Conservation (phyloP, 176 grass and related monocot species). For the Luzula sylvatica region DNA sequence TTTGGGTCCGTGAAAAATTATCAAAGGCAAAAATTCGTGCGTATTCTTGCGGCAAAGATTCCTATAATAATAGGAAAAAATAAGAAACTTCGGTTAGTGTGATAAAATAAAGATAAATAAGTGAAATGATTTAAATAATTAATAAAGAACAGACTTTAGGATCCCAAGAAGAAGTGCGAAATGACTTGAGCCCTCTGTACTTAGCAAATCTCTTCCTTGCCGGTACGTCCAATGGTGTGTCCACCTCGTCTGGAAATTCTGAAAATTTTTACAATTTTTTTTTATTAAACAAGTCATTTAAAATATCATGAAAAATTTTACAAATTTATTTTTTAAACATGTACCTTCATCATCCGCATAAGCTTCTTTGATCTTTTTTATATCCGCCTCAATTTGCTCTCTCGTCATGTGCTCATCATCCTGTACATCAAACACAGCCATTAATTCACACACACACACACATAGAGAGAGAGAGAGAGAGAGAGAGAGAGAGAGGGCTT, state of each 20-base stretch:
- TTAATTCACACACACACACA: no score
- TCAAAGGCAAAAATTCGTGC: slow-evolving; percentile 92
- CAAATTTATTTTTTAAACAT: no score
- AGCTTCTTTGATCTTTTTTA: slow-evolving; percentile 88
- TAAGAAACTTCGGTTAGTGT: slow-evolving; percentile 3
- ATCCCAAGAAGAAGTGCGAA: slow-evolving; percentile 92
- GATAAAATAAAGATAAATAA: slow-evolving; percentile 1
- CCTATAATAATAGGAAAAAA: slow-evolving; percentile 39
- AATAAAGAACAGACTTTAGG: slow-evolving; percentile 49
- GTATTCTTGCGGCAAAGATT: slow-evolving; percentile 84
- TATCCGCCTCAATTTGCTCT: slow-evolving; percentile 94
- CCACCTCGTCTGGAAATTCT: slow-evolving; percentile 99
- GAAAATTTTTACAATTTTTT: slow-evolving; percentile 23
- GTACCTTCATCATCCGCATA: slow-evolving; percentile 91
- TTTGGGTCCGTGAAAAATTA: slow-evolving; percentile 79
- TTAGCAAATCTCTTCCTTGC: slow-evolving; percentile 92
- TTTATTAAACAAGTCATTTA: background rate
- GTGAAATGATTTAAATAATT: background rate
- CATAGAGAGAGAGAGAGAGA: no score
- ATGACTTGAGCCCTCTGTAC: slow-evolving; percentile 92
- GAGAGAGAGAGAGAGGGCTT: no score
- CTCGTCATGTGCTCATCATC: slow-evolving; percentile 87
- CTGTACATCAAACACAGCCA: slow-evolving; percentile 23
- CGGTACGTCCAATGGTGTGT: slow-evolving; percentile 77
- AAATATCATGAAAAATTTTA: background rate